Conservation (phyloP, 1,284 basidiomycete genomes). For the Trametes pubescens region DNA sequence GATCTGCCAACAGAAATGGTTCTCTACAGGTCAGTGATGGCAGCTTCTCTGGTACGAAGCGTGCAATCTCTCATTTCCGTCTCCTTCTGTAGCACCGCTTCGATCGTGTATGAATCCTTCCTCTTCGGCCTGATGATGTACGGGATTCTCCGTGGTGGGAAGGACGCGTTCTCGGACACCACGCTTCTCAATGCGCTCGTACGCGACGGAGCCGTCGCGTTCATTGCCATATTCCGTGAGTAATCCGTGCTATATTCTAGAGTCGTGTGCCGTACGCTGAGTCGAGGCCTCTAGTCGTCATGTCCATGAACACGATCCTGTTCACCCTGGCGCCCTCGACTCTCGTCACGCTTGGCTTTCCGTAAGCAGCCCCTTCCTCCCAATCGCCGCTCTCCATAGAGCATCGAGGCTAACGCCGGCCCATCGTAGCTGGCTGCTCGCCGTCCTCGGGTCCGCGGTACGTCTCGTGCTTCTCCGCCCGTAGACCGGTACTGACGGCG, state of each 20-base stretch:
- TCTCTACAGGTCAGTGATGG: slow-evolving; percentile 40
- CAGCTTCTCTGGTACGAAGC: neutral
- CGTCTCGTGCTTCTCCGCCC: slow-evolving; percentile 1
- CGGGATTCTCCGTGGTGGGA: slow-evolving; percentile 42
- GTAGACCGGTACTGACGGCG: neutral
- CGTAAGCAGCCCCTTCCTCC: slow-evolving; percentile 28
- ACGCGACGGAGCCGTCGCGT: slow-evolving; percentile 47
- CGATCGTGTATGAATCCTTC: slow-evolving; percentile 46
- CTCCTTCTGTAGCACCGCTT: slow-evolving; percentile 39
- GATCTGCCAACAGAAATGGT: slow-evolving; percentile 40
- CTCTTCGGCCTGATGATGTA: slow-evolving; percentile 46
- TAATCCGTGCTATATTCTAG: neutral
- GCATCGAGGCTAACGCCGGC: neutral
- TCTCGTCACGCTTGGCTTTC: slow-evolving; percentile 38
- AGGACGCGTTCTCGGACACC: slow-evolving; percentile 43
- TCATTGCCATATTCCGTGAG: slow-evolving; percentile 39
- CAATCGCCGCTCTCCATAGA: neutral
- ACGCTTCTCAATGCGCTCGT: slow-evolving; percentile 44
- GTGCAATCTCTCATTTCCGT: neutral
- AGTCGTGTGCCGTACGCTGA: neutral
- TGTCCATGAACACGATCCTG: slow-evolving; percentile 39
- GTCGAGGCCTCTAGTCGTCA: slow-evolving; percentile 30
- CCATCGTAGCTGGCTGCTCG: slow-evolving; percentile 37
- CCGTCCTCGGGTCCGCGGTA: slow-evolving; percentile 38
- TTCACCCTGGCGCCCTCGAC: slow-evolving; percentile 39